These are phyloP conservation scores for Phalaenopsis aphrodite DNA, from an alignment of 106 monocot genomes.

Conservation along the genomic window DNA sequence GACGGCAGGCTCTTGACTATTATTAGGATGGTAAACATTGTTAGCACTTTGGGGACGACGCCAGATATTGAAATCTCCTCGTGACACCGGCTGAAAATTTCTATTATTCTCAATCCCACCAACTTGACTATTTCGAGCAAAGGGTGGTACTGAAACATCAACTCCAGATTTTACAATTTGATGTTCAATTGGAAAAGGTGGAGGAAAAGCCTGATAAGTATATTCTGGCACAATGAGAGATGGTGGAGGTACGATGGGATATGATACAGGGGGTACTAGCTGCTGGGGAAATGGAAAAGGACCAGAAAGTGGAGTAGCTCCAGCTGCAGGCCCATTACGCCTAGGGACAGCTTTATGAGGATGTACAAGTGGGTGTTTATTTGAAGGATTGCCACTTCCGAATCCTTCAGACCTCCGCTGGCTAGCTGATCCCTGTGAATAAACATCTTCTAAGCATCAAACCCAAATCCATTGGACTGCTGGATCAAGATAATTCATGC, in stretches of 20 bases:
- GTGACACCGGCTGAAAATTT: slow-evolving; percentile 29
- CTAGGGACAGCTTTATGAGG: slow-evolving; percentile 48
- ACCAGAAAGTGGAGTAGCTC: slow-evolving; percentile 38
- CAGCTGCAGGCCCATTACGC: slow-evolving; percentile 33
- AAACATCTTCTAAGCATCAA: not conserved
- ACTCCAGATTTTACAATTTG: slow-evolving; percentile 42
- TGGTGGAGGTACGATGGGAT: slow-evolving; percentile 37
- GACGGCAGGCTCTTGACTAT: slow-evolving; percentile 27
- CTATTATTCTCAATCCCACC: slow-evolving; percentile 32
- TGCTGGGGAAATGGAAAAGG: slow-evolving; percentile 47
- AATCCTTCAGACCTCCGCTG: slow-evolving; percentile 48
- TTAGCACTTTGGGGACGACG: slow-evolving; percentile 27
- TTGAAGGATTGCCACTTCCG: slow-evolving; percentile 38
- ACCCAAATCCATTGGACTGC: not conserved
- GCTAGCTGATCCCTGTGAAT: slow-evolving; percentile 45
- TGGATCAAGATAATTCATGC: not conserved
- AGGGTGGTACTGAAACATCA: slow-evolving; percentile 36
- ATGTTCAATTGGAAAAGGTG: slow-evolving; percentile 43
- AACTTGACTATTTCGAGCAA: slow-evolving; percentile 32
- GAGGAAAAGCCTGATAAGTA: slow-evolving; percentile 42
- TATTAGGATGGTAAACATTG: slow-evolving; percentile 32
- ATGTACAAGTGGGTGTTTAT: slow-evolving; percentile 37
- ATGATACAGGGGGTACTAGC: slow-evolving; percentile 40
- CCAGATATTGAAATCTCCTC: slow-evolving; percentile 56
- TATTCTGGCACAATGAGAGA: slow-evolving; percentile 53